phyloP scores from a whole-genome alignment of 768 basidiomycete genomes.

The Candolleomyces aberdarensis region DNA sequence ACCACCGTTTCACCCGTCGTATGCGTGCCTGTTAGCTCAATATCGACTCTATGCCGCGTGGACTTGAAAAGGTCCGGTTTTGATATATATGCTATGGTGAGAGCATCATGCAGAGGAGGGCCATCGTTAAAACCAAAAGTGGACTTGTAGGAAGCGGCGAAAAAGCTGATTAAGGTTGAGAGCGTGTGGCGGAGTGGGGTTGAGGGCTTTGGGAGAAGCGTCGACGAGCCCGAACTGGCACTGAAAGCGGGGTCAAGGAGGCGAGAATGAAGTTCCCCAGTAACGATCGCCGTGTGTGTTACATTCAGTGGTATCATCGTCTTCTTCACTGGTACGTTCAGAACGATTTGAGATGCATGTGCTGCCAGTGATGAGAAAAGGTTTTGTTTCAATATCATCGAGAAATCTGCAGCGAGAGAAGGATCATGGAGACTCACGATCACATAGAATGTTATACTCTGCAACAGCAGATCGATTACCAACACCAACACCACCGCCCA shows the following conservation, averaged over 20 bases:
- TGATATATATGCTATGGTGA: slow-evolving; percentile 76
- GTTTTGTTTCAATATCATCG: not conserved
- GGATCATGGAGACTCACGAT: slow-evolving; percentile 51
- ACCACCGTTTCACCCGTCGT: slow-evolving; percentile 78
- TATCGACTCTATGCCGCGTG: slow-evolving; percentile 73
- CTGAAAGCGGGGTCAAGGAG: slow-evolving; percentile 41
- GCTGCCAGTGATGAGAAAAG: slow-evolving; percentile 37
- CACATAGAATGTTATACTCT: slow-evolving; percentile 81
- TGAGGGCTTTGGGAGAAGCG: slow-evolving; percentile 28
- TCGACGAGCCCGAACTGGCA: slow-evolving; percentile 10
- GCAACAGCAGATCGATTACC: slow-evolving; percentile 80
- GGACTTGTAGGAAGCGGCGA: slow-evolving; percentile 66
- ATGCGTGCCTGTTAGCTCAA: slow-evolving; percentile 68
- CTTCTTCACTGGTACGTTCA: slow-evolving; percentile 64
- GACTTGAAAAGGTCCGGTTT: slow-evolving; percentile 62
- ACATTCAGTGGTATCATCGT: slow-evolving; percentile 87
- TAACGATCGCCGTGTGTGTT: slow-evolving; percentile 82
- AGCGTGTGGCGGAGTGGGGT: slow-evolving; percentile 65
- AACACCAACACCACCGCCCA: slow-evolving; percentile 88
- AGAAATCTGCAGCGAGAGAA: not conserved
- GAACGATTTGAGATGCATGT: slow-evolving; percentile 80
- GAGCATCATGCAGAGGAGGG: slow-evolving; percentile 84
- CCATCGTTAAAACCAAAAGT: slow-evolving; percentile 83
- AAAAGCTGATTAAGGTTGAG: slow-evolving; percentile 72
- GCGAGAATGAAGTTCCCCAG: slow-evolving; percentile 43